These are phyloP conservation scores for Solanum okadae DNA, from an alignment of 257 asterid species.

Conservation along the genomic window DNA sequence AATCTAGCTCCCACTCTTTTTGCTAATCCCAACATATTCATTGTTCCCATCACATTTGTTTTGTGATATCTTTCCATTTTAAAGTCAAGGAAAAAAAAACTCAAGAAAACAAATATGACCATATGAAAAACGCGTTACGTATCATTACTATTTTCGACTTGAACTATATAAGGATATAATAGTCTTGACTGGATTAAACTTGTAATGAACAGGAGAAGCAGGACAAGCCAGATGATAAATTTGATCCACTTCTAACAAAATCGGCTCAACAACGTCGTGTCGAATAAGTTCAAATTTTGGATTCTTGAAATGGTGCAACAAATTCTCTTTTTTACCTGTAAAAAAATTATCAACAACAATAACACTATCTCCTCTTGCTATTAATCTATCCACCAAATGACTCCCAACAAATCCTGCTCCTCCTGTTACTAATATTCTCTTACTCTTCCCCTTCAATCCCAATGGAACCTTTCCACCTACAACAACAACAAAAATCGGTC, in stretches of 20 bases:
- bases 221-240: slow-evolving; percentile 94
- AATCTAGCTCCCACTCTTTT: slow-evolving; percentile 85
- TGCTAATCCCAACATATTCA: slow-evolving; percentile 93
- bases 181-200: slow-evolving; percentile 86
- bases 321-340: slow-evolving; percentile 68
- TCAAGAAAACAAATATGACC: background rate
- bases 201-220: slow-evolving; percentile 98
- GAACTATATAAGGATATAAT: slow-evolving; percentile 55
- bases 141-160: background rate
- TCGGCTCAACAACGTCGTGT: slow-evolving; percentile 88
- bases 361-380: slow-evolving; percentile 77
- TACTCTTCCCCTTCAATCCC: slow-evolving; percentile 46
- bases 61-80: slow-evolving; percentile 42
- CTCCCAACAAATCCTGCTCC: slow-evolving; percentile 98
- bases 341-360: slow-evolving; percentile 78
- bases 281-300: slow-evolving; percentile 74
- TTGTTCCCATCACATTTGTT: slow-evolving; percentile 95
- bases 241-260: slow-evolving; percentile 79
- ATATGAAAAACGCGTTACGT: background rate
- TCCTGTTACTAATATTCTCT: slow-evolving; percentile 77
- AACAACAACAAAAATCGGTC: background rate
- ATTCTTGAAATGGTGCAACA: slow-evolving; percentile 51
- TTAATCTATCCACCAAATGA: slow-evolving; percentile 78
- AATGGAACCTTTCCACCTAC: slow-evolving; percentile 63
- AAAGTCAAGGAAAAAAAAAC: slow-evolving; percentile 32